A percentile compares a stretch with the other conserved stretches of the same genome.
These are phyloP conservation scores for Penicillium odoratum DNA, from an alignment of 495 filamentous ascomycete species.

Conservation along the genomic window DNA sequence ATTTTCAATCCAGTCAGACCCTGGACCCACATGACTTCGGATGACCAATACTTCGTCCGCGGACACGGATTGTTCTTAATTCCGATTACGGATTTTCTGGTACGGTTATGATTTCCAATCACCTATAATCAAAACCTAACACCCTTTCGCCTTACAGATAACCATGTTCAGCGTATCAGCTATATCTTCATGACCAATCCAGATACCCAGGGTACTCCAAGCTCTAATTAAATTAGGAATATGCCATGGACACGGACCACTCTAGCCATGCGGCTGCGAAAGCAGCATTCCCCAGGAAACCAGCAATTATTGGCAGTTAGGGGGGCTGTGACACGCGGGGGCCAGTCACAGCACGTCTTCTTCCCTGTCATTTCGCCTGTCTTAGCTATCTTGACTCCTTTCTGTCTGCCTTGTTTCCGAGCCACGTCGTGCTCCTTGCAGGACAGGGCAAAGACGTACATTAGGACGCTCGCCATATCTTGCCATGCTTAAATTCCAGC, in stretches of 20 bases:
- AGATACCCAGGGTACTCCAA: not conserved
- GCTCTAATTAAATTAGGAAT: not conserved
- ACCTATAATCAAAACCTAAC: not conserved
- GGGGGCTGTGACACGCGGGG: slow-evolving; percentile 5
- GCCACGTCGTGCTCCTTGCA: slow-evolving; percentile 5
- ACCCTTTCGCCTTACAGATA: not conserved
- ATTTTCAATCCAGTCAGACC: not conserved
- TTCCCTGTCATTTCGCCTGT: not conserved
- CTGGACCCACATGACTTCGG: not conserved
- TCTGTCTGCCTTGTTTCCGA: slow-evolving; percentile 1
- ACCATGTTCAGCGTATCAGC: not conserved
- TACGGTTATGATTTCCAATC: not conserved
- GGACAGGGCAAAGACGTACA: not conserved
- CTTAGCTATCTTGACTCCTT: slow-evolving; percentile 1
- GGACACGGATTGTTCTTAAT: not conserved
- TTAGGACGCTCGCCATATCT: not conserved
- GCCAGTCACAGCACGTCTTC: not conserved
- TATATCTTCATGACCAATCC: no score
- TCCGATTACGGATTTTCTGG: not conserved
- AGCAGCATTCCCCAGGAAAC: slow-evolving; percentile 10
- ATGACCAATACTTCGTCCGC: slow-evolving; percentile 4
- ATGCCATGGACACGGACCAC: not conserved
- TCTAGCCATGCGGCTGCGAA: slow-evolving; percentile 1
- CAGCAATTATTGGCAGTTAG: slow-evolving; percentile 2
- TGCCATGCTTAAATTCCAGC: not conserved